Conservation (phyloP, 371 early-diverging fungal species). For the Chytridiales sp. region DNA sequence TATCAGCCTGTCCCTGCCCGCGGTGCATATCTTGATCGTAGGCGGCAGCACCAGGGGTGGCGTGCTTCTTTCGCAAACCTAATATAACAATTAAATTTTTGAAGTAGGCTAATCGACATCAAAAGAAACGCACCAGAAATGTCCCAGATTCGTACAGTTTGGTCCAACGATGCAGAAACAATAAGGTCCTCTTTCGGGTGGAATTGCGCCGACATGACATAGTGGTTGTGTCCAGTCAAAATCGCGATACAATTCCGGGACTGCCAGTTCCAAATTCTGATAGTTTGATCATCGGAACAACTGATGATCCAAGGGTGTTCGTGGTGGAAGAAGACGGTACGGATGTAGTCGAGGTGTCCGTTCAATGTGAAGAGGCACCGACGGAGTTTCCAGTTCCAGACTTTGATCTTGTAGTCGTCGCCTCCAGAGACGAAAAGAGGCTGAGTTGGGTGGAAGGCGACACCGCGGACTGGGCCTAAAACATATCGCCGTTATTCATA, state of each 20-base stretch:
- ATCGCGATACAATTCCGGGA: constrained; percentile 96
- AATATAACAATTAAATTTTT: constrained; percentile 3
- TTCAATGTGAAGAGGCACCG: constrained; percentile 93
- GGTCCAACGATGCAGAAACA: constrained; percentile 96
- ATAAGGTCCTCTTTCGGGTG: constrained; percentile 95
- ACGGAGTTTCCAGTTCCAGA: constrained; percentile 99
- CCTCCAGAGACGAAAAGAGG: constrained; percentile 98
- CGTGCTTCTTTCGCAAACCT: constrained; percentile 83
- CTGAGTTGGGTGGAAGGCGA: constrained; percentile 97
- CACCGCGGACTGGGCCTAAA: constrained; percentile 95
- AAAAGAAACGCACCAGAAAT: constrained; percentile 69
- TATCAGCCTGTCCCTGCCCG: constrained; percentile 68
- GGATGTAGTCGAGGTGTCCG: constrained; percentile 98
- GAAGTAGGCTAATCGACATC: background rate
- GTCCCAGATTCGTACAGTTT: constrained; percentile 99
- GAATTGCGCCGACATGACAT: constrained; percentile 99
- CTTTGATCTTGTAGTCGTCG: constrained; percentile 98
- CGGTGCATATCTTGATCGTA: constrained; percentile 37
- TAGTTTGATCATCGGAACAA: constrained; percentile 98
- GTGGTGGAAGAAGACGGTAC: constrained; percentile 97
- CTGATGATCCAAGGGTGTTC: constrained; percentile 98
- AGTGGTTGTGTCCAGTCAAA: constrained; percentile 99
- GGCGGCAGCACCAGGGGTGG: constrained; percentile 36
- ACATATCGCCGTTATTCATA: no score
- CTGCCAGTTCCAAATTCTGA: constrained; percentile 99